Evolutionary conservation across 2,329 filamentous ascomycete species (phyloP), one percentile per base, ranked within the genome.

Genomic region (Botrytis fragariae): DNA sequence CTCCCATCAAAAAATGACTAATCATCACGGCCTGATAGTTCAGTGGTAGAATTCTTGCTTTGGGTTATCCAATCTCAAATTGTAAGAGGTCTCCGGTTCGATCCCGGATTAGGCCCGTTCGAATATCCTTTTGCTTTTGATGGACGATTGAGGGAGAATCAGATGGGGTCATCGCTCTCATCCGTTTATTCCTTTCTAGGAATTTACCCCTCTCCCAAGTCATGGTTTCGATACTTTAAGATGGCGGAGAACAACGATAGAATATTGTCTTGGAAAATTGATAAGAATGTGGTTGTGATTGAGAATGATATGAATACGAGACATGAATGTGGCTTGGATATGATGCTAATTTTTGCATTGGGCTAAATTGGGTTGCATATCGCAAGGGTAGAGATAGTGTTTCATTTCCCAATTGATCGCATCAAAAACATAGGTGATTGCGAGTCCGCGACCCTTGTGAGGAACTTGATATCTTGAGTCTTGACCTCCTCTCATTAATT

Each of bases 41-140:
- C 63, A 67, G 63, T 67, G 63, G 63, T 67, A 67, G 64, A 67
- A 67, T 67, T 67, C 64, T 67, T 67, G 64, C 64, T 67, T 67
- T 67, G 64, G 64, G 64, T 37, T 14, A 0, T 1, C 7, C 8
- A n/a, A 42, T 42, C 16, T n/a, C n/a, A 39, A 29, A 6, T n/a
- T 67, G 64, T 67, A 54, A 51, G 64, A 67, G 64, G 64, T 67
- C 64, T 67, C 64, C 64, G 64, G 45, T 67, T 67, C 64, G n/a
- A 67, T 54, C 45, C 64, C 64, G 64, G 45, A 67, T 67, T 67
- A 67, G 64, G 64, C 64, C 64, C n/a, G n/a, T n/a, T n/a, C n/a
- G n/a, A n/a, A n/a, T n/a, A n/a, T n/a, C n/a, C n/a, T n/a, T n/a
- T n/a, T n/a, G n/a, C n/a, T n/a, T n/a, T n/a, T n/a, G n/a, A n/a